A percentile compares a stretch with the other conserved stretches of the same genome.
Evolutionary conservation across 2,329 filamentous ascomycete genomes (phyloP).

Genomic region (Trichoderma atroviride): DNA sequence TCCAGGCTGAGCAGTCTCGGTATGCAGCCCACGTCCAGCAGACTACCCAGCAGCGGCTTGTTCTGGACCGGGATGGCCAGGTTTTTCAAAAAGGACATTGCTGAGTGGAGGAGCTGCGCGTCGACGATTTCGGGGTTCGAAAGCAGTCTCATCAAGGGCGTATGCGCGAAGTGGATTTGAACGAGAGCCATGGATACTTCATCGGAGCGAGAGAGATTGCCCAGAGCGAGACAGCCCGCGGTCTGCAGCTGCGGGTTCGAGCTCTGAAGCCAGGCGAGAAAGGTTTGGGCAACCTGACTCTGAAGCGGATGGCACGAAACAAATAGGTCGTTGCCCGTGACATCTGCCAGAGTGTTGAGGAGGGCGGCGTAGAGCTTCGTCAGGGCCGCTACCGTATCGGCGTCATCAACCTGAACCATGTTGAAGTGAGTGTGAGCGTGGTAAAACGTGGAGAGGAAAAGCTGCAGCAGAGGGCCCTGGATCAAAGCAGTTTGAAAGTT

Average conservation of each 20-base stretch:
- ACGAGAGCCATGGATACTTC: slow-evolving; percentile 55
- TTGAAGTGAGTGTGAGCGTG: slow-evolving; percentile 51
- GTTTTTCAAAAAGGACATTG: slow-evolving; percentile 65
- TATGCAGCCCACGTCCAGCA: slow-evolving; percentile 51
- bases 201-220: slow-evolving; percentile 64
- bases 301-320: slow-evolving; percentile 46
- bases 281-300: slow-evolving; percentile 45
- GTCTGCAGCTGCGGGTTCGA: slow-evolving; percentile 52
- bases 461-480: slow-evolving; percentile 40
- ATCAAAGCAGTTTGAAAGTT: slow-evolving; percentile 55
- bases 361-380: slow-evolving; percentile 54
- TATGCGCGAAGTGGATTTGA: slow-evolving; percentile 43
- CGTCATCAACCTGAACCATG: slow-evolving; percentile 46
- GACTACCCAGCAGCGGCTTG: slow-evolving; percentile 53
- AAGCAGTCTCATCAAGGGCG: slow-evolving; percentile 52
- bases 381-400: slow-evolving; percentile 49
- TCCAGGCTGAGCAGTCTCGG: slow-evolving; percentile 59
- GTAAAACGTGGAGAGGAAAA: slow-evolving; percentile 53
- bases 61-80: slow-evolving; percentile 61
- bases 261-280: slow-evolving; percentile 52
- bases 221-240: slow-evolving; percentile 62
- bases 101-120: slow-evolving; percentile 58
- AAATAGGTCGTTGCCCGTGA: slow-evolving; percentile 56
- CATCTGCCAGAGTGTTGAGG: slow-evolving; percentile 54
- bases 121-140: slow-evolving; percentile 45